Evolutionary conservation across 148 eudicot species (phyloP).

Genomic region (Amaranthus hypochondriacus): DNA sequence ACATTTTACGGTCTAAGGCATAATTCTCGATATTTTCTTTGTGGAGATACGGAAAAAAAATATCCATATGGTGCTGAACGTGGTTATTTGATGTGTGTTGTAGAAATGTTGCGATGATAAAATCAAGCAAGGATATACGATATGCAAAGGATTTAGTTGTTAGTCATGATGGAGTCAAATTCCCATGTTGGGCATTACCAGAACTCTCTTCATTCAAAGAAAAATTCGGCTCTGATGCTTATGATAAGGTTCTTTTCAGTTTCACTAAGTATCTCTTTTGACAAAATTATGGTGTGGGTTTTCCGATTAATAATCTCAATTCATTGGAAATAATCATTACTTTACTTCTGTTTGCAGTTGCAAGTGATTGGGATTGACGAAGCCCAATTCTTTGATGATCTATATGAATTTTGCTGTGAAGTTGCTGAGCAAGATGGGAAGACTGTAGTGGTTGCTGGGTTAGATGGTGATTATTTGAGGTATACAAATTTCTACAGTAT

Average conservation of each 20-base stretch:
- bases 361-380: conserved; percentile 92
- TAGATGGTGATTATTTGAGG: conserved; percentile 95
- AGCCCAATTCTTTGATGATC: conserved; percentile 81
- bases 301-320: not conserved
- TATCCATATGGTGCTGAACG: no score
- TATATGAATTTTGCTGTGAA: conserved; percentile 77
- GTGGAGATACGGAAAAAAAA: no score
- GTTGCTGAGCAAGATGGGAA: conserved; percentile 81
- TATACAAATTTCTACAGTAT: conserved; percentile 2
- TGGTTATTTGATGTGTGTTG: not conserved
- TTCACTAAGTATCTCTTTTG: not conserved
- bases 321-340: no score
- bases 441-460: conserved; percentile 70
- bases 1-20: no score
- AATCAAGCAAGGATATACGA: conserved; percentile 78
- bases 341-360: conserved; percentile 38
- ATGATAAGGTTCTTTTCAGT: conserved; percentile 47
- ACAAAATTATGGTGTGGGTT: not conserved
- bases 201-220: conserved; percentile 54
- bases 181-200: conserved; percentile 81
- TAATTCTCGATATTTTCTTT: no score
- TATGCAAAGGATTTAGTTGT: conserved; percentile 87
- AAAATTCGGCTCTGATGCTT: conserved; percentile 56
- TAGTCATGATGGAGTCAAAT: conserved; percentile 77
- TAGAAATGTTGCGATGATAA: conserved; percentile 80